Conservation (phyloP, 2,329 filamentous ascomycete species). For the Epichloe festucae region DNA sequence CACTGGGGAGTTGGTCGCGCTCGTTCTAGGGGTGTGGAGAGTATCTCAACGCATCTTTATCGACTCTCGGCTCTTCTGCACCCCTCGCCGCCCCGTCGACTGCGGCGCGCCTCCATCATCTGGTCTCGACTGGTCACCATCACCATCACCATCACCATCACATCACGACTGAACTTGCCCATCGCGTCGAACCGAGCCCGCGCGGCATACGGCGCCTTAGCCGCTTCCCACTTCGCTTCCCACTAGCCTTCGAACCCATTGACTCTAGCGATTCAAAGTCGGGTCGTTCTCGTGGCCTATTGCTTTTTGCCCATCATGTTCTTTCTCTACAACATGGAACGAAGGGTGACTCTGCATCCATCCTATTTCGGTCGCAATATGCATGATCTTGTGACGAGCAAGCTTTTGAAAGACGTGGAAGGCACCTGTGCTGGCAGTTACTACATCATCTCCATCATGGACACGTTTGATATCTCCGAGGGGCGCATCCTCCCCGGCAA, state of each 20-base stretch:
- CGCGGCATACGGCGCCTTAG: background rate
- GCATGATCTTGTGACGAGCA: conserved; percentile 78
- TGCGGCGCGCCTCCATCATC: background rate
- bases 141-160: background rate
- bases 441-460: conserved; percentile 97
- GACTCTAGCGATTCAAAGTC: background rate
- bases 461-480: conserved; percentile 88
- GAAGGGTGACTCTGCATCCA: conserved; percentile 86
- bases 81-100: conserved; percentile 4
- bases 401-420: conserved; percentile 85
- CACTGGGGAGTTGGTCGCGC: conserved; percentile 9
- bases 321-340: conserved; percentile 94
- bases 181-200: background rate
- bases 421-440: conserved; percentile 91
- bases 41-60: conserved; percentile 2
- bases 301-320: conserved; percentile 53
- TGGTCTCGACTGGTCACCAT: background rate
- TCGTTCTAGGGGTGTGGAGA: conserved; percentile 8
- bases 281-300: background rate
- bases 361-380: conserved; percentile 95
- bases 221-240: background rate
- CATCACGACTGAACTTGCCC: background rate
- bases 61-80: conserved; percentile 6
- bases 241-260: too few relatives aligned
- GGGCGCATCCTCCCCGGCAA: conserved; percentile 85